A percentile compares a stretch with the other conserved stretches of the same genome.
phyloP scores from a whole-genome alignment of 2,329 filamentous ascomycete genomes.

The Xylaria hypoxylon region DNA sequence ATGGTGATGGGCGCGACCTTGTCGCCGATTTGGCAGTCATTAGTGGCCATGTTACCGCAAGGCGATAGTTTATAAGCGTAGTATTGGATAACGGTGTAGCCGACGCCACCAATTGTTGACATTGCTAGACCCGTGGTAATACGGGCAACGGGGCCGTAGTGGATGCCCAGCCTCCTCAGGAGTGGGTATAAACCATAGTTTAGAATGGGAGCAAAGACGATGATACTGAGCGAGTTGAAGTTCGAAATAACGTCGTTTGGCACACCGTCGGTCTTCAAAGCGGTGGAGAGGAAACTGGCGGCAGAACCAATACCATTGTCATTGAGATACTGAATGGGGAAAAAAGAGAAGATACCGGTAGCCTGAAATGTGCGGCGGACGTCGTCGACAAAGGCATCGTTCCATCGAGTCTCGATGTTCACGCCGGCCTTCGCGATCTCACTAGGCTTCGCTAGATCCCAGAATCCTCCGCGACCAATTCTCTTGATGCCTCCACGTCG shows the following conservation, averaged over 20 bases:
- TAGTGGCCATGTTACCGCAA: constrained; percentile 56
- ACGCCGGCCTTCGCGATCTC: constrained; percentile 59
- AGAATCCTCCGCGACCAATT: constrained; percentile 62
- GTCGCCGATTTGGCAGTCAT: constrained; percentile 51
- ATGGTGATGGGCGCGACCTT: constrained; percentile 60
- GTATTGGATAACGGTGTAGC: constrained; percentile 57
- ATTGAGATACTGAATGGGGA: constrained; percentile 59
- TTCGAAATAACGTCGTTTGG: constrained; percentile 64
- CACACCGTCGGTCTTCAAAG: constrained; percentile 61
- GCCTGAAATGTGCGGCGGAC: constrained; percentile 69
- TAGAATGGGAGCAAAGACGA: constrained; percentile 59
- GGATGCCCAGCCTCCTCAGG: constrained; percentile 56
- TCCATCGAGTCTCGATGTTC: constrained; percentile 60
- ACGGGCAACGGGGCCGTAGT: constrained; percentile 61
- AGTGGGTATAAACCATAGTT: constrained; percentile 61
- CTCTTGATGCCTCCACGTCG: constrained; percentile 54
- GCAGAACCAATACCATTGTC: constrained; percentile 64
- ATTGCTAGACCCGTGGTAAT: constrained; percentile 64
- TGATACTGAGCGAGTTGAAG: constrained; percentile 64
- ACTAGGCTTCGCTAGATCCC: constrained; percentile 70
- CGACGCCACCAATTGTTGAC: constrained; percentile 59
- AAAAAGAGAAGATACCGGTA: constrained; percentile 70
- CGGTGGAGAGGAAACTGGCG: constrained; percentile 60
- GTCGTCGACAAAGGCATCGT: constrained; percentile 76
- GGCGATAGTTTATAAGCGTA: constrained; percentile 58